These are phyloP conservation scores for Alternaria sp. DNA, from an alignment of 2,329 filamentous ascomycete genomes.

Conservation along the genomic window DNA sequence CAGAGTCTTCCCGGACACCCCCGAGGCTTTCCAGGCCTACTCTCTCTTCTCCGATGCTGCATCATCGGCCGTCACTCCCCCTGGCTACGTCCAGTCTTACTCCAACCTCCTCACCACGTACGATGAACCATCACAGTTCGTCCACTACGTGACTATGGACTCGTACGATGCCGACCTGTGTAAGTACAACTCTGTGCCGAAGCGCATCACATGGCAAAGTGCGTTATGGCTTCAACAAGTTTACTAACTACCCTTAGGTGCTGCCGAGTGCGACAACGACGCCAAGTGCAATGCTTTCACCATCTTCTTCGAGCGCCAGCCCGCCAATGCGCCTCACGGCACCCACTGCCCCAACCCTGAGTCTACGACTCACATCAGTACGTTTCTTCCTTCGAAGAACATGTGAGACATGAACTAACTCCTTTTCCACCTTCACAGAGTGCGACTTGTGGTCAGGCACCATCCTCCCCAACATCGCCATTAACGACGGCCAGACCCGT, in stretches of 20 bases:
- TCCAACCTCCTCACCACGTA: slow-evolving; percentile 17
- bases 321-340: slow-evolving; percentile 10
- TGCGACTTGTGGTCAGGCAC: slow-evolving; percentile 32
- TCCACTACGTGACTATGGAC: slow-evolving; percentile 14
- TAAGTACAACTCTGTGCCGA: neutral
- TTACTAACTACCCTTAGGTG: neutral
- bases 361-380: slow-evolving; percentile 30
- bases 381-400: neutral
- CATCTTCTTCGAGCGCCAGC: slow-evolving; percentile 29
- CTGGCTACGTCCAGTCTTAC: slow-evolving; percentile 23
- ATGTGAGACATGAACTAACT: neutral
- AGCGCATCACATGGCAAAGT: neutral
- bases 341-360: slow-evolving; percentile 19
- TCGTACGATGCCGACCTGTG: slow-evolving; percentile 17
- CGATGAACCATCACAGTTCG: slow-evolving; percentile 12
- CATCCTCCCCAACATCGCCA: slow-evolving; percentile 24
- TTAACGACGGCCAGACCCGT: slow-evolving; percentile 33
- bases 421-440: slow-evolving; percentile 1
- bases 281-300: slow-evolving; percentile 25
- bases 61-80: slow-evolving; percentile 15
- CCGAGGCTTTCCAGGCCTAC: slow-evolving; percentile 18
- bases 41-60: slow-evolving; percentile 13
- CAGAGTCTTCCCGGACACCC: slow-evolving; percentile 12
- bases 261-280: slow-evolving; percentile 10
- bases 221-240: neutral